Base-by-base conservation (phyloP, 2,329 filamentous ascomycete genomes). In the Arthrocladium fulminans region DNA sequence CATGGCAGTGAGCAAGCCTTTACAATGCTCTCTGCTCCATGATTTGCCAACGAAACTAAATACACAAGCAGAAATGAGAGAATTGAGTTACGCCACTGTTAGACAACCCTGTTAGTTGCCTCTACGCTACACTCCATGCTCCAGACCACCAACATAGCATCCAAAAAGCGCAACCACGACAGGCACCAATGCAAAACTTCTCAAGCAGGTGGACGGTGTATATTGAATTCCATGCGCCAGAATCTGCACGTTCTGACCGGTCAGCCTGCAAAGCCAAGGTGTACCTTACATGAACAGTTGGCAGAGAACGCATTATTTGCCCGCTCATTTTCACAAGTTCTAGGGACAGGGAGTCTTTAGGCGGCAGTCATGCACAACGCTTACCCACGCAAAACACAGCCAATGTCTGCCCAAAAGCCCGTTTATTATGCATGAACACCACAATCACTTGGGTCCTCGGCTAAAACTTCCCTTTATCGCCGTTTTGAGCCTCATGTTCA, bases 401-500 rank as follows among this genome's bases (percentile, higher is more conserved):
- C n/a, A n/a, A 35, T 35, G 32, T 15, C 32, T 15, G 13, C 27
- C 13, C 34, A 22, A 5, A 22, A 22, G 37, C 23, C 37, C 8
- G 23, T n/a, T n/a, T 24, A 20, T 10, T 8, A 29, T 43, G 40
- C 40, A 43, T 43, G 40, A 29, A 29, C 8, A 43, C 22, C 4
- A 25, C 8, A 8, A 15, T 35, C 32, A 35, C 17, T 35, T 35
- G 10, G 10, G 10, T 30, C 8, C 17, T 8, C 32, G 25, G 41
- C 12, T 25, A 27, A 44, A 30, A 44, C 25, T 44, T 30, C 19
- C 27, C 15, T 19, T 20, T 3, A 19, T 20, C 23, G 15, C 25
- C n/a, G 22, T 41, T 44, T 44, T 44, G 41, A 44, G 41, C 41
- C 41, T 44, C 41, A 44, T 44, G 2, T 32, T 22, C 13, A 7